Percentiles rank a stretch among this genome's conserved stretches.
Conservation (phyloP, 805 yeast species). For the Yarrowia keelungensis region DNA sequence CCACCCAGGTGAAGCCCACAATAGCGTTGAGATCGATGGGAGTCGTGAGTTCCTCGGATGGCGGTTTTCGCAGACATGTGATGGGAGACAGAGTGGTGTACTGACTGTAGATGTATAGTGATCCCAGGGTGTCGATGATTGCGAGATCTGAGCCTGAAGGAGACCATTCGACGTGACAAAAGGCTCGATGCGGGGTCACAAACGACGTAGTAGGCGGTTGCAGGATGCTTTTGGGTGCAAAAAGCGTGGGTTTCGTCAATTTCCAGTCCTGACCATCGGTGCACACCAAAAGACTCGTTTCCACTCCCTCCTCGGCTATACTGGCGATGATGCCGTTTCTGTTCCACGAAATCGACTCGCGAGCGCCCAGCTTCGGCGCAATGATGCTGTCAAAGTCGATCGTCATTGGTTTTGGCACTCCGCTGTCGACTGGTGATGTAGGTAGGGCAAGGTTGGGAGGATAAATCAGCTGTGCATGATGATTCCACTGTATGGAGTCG, state of each 20-base stretch:
- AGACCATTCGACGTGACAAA: slow-evolving; percentile 60
- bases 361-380: slow-evolving; percentile 26
- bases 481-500: slow-evolving; percentile 5
- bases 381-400: slow-evolving; percentile 38
- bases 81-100: slow-evolving; percentile 42
- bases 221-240: slow-evolving; percentile 44
- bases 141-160: slow-evolving; percentile 82
- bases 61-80: slow-evolving; percentile 25
- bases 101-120: slow-evolving; percentile 57
- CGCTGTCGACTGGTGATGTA: slow-evolving; percentile 4
- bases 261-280: slow-evolving; percentile 81
- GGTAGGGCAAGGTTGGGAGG: slow-evolving; percentile 11
- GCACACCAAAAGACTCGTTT: slow-evolving; percentile 73
- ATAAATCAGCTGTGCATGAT: slow-evolving; percentile 8
- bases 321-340: slow-evolving; percentile 85
- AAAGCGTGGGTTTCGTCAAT: slow-evolving; percentile 62
- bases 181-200: slow-evolving; percentile 53
- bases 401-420: slow-evolving; percentile 8
- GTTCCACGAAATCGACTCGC: slow-evolving; percentile 61
- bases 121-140: slow-evolving; percentile 74
- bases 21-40: slow-evolving; percentile 47
- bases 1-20: slow-evolving; percentile 73
- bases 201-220: slow-evolving; percentile 42
- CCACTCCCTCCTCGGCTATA: slow-evolving; percentile 55
- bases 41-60: slow-evolving; percentile 38